phyloP scores from a whole-genome alignment of 1,139 yeast species.

The Hansenula sp. region DNA sequence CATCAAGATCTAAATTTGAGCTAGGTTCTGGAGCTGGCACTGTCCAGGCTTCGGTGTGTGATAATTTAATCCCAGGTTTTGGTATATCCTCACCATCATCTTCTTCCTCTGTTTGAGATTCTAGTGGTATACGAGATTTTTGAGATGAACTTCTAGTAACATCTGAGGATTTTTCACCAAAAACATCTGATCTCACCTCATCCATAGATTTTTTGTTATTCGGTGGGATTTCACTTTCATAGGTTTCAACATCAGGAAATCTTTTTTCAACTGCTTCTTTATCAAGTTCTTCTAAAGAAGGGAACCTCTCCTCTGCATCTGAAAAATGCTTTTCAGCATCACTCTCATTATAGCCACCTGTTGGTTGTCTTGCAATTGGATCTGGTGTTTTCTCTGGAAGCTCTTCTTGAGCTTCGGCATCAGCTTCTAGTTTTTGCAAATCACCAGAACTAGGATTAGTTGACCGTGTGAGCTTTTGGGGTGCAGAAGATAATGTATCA shows the following conservation, averaged over 20 bases:
- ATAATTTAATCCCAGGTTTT: constrained; percentile 12
- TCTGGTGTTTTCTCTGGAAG: not conserved
- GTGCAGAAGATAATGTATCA: too few relatives aligned
- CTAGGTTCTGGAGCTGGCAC: constrained; percentile 4
- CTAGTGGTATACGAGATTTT: too few relatives aligned
- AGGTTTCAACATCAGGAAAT: constrained; percentile 12
- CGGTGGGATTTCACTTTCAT: not conserved
- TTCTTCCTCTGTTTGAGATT: not conserved
- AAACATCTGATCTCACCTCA: not conserved
- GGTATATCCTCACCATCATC: constrained; percentile 1
- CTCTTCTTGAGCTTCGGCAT: not conserved
- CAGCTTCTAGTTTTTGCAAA: constrained; percentile 5
- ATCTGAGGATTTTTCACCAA: constrained; percentile 2
- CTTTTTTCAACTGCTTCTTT: constrained; percentile 11
- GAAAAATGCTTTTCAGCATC: constrained; percentile 12
- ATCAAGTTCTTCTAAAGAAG: constrained; percentile 18
- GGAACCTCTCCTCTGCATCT: constrained; percentile 21
- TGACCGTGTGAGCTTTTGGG: constrained; percentile 17
- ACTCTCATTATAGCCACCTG: constrained; percentile 2
- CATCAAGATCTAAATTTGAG: constrained; percentile 10
- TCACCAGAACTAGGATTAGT: constrained; percentile 19
- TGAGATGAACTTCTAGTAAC: constrained; percentile 6
- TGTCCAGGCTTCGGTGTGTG: constrained; percentile 21
- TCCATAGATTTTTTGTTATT: constrained; percentile 2
- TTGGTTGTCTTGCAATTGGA: not conserved